A percentile compares a stretch with the other conserved stretches of the same genome.
Conservation (phyloP, 345 rosid species). For the Boechera divaricarpa region DNA sequence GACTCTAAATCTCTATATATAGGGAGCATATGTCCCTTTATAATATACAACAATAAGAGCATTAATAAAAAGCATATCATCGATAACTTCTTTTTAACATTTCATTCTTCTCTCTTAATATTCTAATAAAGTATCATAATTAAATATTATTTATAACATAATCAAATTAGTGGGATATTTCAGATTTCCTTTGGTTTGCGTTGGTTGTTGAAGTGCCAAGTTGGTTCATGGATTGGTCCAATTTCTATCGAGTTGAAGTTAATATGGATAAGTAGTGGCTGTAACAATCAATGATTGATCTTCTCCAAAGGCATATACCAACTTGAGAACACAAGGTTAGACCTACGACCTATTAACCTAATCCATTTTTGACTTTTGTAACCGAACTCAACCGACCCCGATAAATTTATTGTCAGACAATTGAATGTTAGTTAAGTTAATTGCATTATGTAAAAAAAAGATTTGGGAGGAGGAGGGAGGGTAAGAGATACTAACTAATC, state of each 20-base stretch:
- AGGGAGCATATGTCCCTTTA: no score
- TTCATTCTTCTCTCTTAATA: no score
- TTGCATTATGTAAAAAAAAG: no score
- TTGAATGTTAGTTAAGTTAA: no score
- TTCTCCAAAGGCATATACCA: constrained; percentile 20
- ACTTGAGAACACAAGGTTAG: constrained; percentile 31
- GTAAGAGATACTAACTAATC: background rate
- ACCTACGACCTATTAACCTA: constrained; percentile 17
- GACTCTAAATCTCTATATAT: no score
- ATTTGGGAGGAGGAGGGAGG: no score
- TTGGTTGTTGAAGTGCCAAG: constrained; percentile 38
- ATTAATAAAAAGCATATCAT: no score
- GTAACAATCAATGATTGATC: constrained; percentile 36
- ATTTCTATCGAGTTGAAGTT: constrained; percentile 25
- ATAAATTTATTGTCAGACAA: no score
- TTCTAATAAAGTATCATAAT: no score
- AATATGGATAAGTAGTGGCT: constrained; percentile 36
- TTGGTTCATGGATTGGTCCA: constrained; percentile 42
- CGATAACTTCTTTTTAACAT: no score
- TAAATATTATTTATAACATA: no score
- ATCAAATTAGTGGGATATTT: background rate
- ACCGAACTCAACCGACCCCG: background rate
- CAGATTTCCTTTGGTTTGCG: background rate
- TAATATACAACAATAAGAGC: no score
- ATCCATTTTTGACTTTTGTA: constrained; percentile 11